A percentile compares a stretch with the other conserved stretches of the same genome.
Conservation (phyloP, 2,329 filamentous ascomycete genomes). For the Epichloe hybrida region DNA sequence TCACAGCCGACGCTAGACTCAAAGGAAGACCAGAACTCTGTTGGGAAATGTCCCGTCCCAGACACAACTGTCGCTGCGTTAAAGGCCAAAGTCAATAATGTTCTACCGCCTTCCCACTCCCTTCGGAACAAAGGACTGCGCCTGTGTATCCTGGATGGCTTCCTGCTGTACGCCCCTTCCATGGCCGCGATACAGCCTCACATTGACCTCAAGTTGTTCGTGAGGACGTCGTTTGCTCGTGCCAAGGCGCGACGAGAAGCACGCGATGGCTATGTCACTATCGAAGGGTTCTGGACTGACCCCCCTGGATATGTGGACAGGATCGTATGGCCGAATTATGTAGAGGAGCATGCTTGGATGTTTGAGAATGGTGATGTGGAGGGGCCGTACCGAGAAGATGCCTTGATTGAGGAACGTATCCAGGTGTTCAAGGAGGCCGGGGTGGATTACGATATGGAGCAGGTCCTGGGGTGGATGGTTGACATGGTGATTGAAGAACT, state of each 20-base stretch:
- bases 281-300: constrained; percentile 89
- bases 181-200: constrained; percentile 41
- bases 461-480: constrained; percentile 56
- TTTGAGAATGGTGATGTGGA: constrained; percentile 59
- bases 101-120: constrained; percentile 30
- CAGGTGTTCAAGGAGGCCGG: constrained; percentile 32
- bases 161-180: constrained; percentile 59
- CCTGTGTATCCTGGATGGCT: constrained; percentile 74
- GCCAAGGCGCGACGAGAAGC: constrained; percentile 55
- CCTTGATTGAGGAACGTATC: constrained; percentile 31
- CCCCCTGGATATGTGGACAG: constrained; percentile 87
- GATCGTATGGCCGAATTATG: constrained; percentile 94
- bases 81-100: constrained; percentile 32
- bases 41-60: constrained; percentile 41
- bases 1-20: constrained; percentile 18
- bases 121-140: constrained; percentile 19
- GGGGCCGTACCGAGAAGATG: constrained; percentile 33
- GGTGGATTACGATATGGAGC: constrained; percentile 44
- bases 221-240: constrained; percentile 52
- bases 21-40: constrained; percentile 47
- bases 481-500: constrained; percentile 40
- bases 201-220: constrained; percentile 66
- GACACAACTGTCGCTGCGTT: constrained; percentile 31
- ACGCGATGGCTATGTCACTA: constrained; percentile 63
- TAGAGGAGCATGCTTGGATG: constrained; percentile 65